Percentiles rank a stretch among this genome's conserved stretches.
Evolutionary conservation across 768 basidiomycete genomes (phyloP).

Genomic region (Hebeloma cylindrosporum): DNA sequence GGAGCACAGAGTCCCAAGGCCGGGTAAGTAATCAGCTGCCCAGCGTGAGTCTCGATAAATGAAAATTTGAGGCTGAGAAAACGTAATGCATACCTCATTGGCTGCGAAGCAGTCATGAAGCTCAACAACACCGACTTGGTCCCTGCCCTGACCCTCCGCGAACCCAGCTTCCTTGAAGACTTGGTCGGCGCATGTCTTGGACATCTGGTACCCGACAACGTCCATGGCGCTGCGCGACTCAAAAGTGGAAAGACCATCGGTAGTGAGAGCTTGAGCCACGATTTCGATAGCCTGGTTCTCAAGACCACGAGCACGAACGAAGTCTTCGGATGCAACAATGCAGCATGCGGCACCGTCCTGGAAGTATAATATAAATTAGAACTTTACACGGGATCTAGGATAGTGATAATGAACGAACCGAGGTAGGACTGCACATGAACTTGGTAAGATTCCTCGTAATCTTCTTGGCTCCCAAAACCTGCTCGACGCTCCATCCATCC

Average conservation of each 20-base stretch:
- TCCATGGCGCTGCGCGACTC: conserved; percentile 75
- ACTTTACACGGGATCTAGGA: too few relatives aligned
- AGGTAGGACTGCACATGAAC: conserved; percentile 88
- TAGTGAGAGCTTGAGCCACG: conserved; percentile 61
- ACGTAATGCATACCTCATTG: conserved; percentile 57
- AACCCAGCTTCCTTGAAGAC: conserved; percentile 76
- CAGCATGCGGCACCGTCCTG: conserved; percentile 79
- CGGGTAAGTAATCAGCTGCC: conserved; percentile 76
- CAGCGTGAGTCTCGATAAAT: not conserved
- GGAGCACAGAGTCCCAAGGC: conserved; percentile 70
- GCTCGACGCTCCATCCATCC: conserved; percentile 71
- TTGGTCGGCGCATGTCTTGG: conserved; percentile 62
- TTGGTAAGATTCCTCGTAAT: conserved; percentile 75
- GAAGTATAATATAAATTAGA: conserved; percentile 1
- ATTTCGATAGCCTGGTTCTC: conserved; percentile 90
- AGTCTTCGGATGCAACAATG: conserved; percentile 75
- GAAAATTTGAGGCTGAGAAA: not conserved
- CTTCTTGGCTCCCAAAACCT: conserved; percentile 64
- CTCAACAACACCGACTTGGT: conserved; percentile 82
- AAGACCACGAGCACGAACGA: conserved; percentile 67
- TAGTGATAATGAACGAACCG: conserved; percentile 36
- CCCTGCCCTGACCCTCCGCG: conserved; percentile 56
- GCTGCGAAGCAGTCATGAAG: conserved; percentile 86
- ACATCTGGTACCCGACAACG: conserved; percentile 79
- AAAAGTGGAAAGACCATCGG: conserved; percentile 65